These are phyloP conservation scores for Colletotrichum caudatum DNA, from an alignment of 2,329 filamentous ascomycete species.

Conservation along the genomic window DNA sequence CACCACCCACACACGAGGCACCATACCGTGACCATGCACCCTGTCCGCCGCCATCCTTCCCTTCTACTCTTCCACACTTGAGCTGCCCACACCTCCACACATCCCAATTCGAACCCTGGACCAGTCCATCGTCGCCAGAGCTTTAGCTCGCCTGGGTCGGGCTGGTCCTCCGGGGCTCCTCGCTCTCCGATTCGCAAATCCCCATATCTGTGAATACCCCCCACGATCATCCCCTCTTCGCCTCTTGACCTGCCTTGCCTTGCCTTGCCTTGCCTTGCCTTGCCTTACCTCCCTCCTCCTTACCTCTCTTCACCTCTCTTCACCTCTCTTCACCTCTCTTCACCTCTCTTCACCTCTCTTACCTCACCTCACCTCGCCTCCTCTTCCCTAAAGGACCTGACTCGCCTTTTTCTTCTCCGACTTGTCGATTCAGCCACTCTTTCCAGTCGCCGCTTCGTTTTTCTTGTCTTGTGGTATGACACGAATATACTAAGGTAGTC, in stretches of 20 bases:
- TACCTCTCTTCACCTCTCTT: conserved; percentile 12
- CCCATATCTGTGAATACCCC: conserved; percentile 35
- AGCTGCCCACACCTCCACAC: conserved; percentile 14
- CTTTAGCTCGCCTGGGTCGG: conserved; percentile 20
- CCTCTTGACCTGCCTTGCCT: conserved; percentile 25
- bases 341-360: background rate
- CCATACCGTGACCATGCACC: conserved; percentile 1
- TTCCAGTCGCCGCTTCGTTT: background rate
- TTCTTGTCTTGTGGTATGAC: conserved; percentile 15
- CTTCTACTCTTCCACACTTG: background rate
- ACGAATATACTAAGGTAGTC: conserved; percentile 14
- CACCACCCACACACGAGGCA: too few species aligned
- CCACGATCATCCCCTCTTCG: conserved; percentile 37
- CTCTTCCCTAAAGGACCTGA: conserved; percentile 7
- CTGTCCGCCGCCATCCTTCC: background rate
- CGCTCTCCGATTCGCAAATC: conserved; percentile 35
- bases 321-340: conserved; percentile 21
- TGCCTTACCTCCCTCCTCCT: background rate
- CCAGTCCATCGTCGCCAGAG: conserved; percentile 19
- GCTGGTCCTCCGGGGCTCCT: conserved; percentile 18
- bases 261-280: background rate
- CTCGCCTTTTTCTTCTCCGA: conserved; percentile 9
- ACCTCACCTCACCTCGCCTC: conserved; percentile 5
- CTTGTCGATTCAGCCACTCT: background rate
- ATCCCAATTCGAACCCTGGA: conserved; percentile 16